Evolutionary conservation across 306 rosid genomes (phyloP).

Genomic region (Comarum palustre): DNA sequence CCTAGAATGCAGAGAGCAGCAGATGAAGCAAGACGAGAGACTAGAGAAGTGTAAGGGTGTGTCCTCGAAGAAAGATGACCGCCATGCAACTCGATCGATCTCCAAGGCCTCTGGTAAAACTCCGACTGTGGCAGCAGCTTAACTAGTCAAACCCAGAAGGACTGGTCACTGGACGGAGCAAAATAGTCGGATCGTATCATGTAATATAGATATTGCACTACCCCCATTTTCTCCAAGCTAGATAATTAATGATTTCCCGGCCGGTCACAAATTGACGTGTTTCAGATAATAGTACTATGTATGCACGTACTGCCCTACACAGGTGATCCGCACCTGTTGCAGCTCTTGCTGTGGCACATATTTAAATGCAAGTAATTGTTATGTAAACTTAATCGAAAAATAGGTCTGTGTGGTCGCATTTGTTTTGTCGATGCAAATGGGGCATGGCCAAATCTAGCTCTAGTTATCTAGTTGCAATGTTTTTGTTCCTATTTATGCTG

Average conservation of each 20-base stretch:
- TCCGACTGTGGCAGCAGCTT: constrained; percentile 43
- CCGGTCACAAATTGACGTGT: constrained; percentile 5
- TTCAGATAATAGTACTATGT: neutral
- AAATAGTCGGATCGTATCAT: neutral
- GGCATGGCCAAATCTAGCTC: constrained; percentile 5
- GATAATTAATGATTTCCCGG: neutral
- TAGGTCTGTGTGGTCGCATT: constrained; percentile 13
- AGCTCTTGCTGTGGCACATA: neutral
- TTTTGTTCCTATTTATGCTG: too few relatives aligned
- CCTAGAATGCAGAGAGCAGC: constrained; percentile 77
- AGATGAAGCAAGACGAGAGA: constrained; percentile 61
- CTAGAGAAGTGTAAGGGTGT: constrained; percentile 38
- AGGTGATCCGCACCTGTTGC: neutral
- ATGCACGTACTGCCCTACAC: neutral
- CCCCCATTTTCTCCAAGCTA: constrained; percentile 1
- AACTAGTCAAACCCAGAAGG: neutral
- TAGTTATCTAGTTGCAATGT: neutral
- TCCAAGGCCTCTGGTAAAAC: constrained; percentile 32
- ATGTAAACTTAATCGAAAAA: constrained; percentile 13
- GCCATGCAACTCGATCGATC: constrained; percentile 30
- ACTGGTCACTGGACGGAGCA: neutral
- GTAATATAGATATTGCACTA: neutral
- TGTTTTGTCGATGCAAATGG: constrained; percentile 17
- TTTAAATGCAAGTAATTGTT: neutral
- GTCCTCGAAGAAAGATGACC: constrained; percentile 28